These are phyloP conservation scores for Kappamyces sp. DNA, from an alignment of 192 early-diverging fungal species.

Conservation along the genomic window DNA sequence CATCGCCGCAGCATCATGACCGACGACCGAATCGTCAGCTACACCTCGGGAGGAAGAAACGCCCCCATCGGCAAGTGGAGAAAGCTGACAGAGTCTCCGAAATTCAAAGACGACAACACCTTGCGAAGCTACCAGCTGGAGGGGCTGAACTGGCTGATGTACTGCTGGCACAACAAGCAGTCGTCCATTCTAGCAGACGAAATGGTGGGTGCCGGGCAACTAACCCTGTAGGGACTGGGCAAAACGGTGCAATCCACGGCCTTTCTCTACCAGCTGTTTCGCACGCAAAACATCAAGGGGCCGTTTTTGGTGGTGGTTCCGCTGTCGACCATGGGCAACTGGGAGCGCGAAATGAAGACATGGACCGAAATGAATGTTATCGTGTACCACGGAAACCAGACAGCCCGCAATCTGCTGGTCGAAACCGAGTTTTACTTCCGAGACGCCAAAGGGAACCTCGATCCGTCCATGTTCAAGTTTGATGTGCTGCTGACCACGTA, in stretches of 20 bases:
- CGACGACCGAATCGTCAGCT: constrained; percentile 36
- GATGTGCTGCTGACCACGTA: constrained; percentile 57
- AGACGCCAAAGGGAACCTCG: constrained; percentile 29
- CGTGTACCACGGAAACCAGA: constrained; percentile 64
- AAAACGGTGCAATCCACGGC: constrained; percentile 76
- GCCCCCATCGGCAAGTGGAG: constrained; percentile 42
- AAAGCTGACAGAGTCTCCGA: constrained; percentile 58
- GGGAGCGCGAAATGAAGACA: constrained; percentile 68
- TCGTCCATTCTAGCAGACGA: constrained; percentile 57
- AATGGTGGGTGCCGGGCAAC: constrained; percentile 28
- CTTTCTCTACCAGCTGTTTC: constrained; percentile 65
- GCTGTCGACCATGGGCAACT: constrained; percentile 53
- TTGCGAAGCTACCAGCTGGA: constrained; percentile 74
- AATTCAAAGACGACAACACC: constrained; percentile 62
- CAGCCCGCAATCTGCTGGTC: constrained; percentile 67
- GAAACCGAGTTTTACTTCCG: constrained; percentile 78
- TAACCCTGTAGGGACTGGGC: constrained; percentile 34
- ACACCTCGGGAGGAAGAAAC: constrained; percentile 24
- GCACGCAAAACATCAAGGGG: constrained; percentile 54
- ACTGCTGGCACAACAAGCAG: constrained; percentile 63
- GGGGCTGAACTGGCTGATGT: constrained; percentile 76
- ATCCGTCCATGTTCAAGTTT: constrained; percentile 42
- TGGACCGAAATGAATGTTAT: constrained; percentile 72
- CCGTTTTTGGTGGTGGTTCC: constrained; percentile 68
- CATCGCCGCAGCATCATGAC: constrained; percentile 52